Base-by-base conservation (phyloP, 2,329 filamentous ascomycete species). In the Blastomyces gilchristii region DNA sequence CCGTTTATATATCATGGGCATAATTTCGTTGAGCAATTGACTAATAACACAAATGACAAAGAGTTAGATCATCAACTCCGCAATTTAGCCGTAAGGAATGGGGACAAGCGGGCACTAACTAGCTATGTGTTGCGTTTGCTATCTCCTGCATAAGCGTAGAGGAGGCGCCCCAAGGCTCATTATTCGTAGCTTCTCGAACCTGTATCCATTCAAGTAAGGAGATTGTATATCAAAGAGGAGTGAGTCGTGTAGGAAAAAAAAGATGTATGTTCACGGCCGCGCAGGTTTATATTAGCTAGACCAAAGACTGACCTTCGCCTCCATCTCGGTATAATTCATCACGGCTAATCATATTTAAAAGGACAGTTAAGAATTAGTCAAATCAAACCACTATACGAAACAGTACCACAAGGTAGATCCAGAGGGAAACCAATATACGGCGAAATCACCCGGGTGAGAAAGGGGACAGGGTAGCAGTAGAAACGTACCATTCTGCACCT, bases 1-100 rank as follows among this genome's bases (percentile, higher is more conserved):
- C 68, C 94, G 90, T 73, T 95, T 94, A 81, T 99, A 99, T 73
- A 99, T 96, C 91, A 99, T 94, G 68, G 94, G 94, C 94, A 99
- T 99, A 74, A 99, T 97, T 77, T 99, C 94, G 77, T 97, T 97
- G 63, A 99, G 86, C 61, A 92, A 85, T 85, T 96, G 91, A 75
- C 93, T 97, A 61, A 28, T 25, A 49, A 31, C 18, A n/a, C 47
- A 65, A 53, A 53, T 52, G 18, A 58, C 28, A 52, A 7, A 22
- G 2, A 4, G 62, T 67, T 63, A 62, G n/a, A 50, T 52, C 39
- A 14, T 18, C 69, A 66, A 47, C 64, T 34, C 43, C 65, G 22
- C 45, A 45, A 39, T 59, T 60, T 62, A 63, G 53, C 57, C 34
- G 34, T 37, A 53, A 12, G 14, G 49, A n/a, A 47, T 58, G 12